phyloP scores from a whole-genome alignment of 2,329 filamentous ascomycete genomes.

The Aspergillus sojae region DNA sequence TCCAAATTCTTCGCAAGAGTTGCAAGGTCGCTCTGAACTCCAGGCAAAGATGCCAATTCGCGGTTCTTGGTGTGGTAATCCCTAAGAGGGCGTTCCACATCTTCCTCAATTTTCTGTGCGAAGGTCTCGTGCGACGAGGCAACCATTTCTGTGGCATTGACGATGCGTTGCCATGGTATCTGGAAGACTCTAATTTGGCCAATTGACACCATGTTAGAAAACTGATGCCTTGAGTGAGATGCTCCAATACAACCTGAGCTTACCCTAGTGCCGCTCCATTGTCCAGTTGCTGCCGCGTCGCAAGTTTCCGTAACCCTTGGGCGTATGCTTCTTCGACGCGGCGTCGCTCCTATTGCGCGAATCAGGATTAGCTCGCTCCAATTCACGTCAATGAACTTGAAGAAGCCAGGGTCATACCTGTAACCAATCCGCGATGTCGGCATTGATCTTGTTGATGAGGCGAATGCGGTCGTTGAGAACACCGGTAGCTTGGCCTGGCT shows the following conservation, averaged over 20 bases:
- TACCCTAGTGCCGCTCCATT: conserved; percentile 84
- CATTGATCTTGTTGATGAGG: conserved; percentile 82
- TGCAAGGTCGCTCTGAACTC: conserved; percentile 78
- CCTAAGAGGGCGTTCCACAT: conserved; percentile 83
- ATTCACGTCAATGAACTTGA: conserved; percentile 11
- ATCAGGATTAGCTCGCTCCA: conserved; percentile 13
- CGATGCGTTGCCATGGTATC: conserved; percentile 84
- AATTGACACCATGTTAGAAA: conserved; percentile 21
- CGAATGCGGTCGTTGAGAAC: conserved; percentile 85
- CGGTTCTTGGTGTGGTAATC: conserved; percentile 70
- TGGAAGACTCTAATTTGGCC: conserved; percentile 73
- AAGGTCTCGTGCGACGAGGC: conserved; percentile 83
- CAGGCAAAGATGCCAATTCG: conserved; percentile 79
- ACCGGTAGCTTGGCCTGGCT: conserved; percentile 78
- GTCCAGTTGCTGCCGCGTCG: conserved; percentile 73
- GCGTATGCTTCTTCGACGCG: conserved; percentile 90
- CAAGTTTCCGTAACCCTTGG: conserved; percentile 76
- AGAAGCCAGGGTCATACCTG: conserved; percentile 63
- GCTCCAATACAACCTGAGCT: conserved; percentile 32
- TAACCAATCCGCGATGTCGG: conserved; percentile 94
- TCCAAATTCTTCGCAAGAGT: conserved; percentile 83
- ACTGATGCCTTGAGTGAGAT: neutral
- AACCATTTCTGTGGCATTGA: conserved; percentile 75
- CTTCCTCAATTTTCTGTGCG: conserved; percentile 78
- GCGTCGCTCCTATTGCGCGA: conserved; percentile 73